phyloP scores from a whole-genome alignment of 441 rosid species.

The Viola pubescens region DNA sequence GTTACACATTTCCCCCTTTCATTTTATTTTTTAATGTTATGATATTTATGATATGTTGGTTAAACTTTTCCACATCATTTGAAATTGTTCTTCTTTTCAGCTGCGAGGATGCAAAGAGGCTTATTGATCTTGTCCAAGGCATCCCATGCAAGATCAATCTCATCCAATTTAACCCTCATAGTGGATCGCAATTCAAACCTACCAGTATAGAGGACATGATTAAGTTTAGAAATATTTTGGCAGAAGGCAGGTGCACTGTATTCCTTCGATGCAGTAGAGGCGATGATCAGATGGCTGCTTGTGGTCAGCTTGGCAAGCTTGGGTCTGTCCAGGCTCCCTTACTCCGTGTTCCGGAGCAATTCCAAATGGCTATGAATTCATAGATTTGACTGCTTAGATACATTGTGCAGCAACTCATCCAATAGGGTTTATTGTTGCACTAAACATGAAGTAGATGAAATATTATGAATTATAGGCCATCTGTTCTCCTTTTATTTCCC shows the following conservation, averaged over 20 bases:
- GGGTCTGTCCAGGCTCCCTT: slow-evolving; percentile 56
- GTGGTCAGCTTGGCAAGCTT: slow-evolving; percentile 87
- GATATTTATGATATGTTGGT: neutral
- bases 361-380: slow-evolving; percentile 42
- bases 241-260: slow-evolving; percentile 54
- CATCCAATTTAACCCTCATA: slow-evolving; percentile 75
- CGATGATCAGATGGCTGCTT: slow-evolving; percentile 95
- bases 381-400: slow-evolving; percentile 7
- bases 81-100: slow-evolving; percentile 36
- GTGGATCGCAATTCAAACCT: slow-evolving; percentile 69
- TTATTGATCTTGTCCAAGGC: slow-evolving; percentile 66
- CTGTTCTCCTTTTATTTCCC: too few species aligned
- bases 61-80: neutral
- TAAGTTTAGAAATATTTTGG: slow-evolving; percentile 63
- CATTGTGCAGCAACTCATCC: neutral
- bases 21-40: neutral
- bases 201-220: slow-evolving; percentile 62
- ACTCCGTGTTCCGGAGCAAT: slow-evolving; percentile 68
- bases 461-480: neutral
- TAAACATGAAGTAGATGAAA: neutral
- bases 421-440: neutral
- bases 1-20: slow-evolving; percentile 8
- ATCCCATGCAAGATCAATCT: slow-evolving; percentile 96
- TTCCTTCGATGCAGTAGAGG: slow-evolving; percentile 67
- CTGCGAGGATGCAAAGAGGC: slow-evolving; percentile 77